Percentiles rank a stretch among this genome's conserved stretches.
Evolutionary conservation across 2,329 filamentous ascomycete species (phyloP).

Genomic region (Lomentospora prolificans): DNA sequence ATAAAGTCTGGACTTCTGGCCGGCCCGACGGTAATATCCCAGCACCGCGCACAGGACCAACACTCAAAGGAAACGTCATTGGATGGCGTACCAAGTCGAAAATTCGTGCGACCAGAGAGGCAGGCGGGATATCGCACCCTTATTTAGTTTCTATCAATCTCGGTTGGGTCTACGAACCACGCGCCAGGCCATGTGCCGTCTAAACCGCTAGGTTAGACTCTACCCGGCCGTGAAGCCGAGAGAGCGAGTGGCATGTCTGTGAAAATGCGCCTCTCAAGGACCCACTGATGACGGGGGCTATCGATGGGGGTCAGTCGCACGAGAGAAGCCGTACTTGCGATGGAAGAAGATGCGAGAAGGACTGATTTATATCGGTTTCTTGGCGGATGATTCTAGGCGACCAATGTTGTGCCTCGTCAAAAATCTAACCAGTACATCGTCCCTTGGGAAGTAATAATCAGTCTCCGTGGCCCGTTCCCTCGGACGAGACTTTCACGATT

Average conservation of each 20-base stretch:
- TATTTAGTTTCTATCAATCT: slow-evolving; percentile 1
- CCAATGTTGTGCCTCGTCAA: too few species aligned
- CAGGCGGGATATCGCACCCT: background rate
- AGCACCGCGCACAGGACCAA: background rate
- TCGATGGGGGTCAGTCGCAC: background rate
- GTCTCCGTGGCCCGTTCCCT: too few species aligned
- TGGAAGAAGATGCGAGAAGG: background rate
- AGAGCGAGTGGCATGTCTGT: background rate
- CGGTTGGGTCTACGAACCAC: background rate
- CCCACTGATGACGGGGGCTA: background rate
- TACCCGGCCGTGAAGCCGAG: background rate
- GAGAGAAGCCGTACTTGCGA: too few species aligned
- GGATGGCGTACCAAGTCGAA: background rate
- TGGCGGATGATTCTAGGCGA: background rate
- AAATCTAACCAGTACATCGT: too few species aligned
- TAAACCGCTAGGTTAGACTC: background rate
- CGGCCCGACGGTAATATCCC: background rate
- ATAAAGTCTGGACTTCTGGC: background rate
- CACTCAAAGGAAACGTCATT: background rate
- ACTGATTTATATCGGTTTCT: background rate
- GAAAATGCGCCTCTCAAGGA: background rate
- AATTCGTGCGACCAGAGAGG: background rate
- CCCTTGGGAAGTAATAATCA: too few species aligned
- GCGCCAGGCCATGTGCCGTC: background rate
- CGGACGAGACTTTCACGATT: too few species aligned